Conservation (phyloP, 306 rosid genomes). For the Cajanus cajan region DNA sequence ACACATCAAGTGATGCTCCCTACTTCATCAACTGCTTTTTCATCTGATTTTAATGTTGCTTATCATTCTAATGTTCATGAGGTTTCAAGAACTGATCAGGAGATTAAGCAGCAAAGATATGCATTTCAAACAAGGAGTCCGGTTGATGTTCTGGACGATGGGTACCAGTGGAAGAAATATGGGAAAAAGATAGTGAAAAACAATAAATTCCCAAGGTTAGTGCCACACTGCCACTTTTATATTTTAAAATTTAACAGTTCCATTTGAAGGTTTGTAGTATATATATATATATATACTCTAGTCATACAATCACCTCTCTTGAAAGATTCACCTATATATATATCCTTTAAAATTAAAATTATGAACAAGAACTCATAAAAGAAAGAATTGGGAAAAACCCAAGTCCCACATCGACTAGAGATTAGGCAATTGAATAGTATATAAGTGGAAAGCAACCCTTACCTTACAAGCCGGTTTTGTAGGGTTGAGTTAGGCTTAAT, state of each 20-base stretch:
- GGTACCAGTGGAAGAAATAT: conserved; percentile 71
- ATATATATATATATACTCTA: background rate
- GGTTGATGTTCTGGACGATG: conserved; percentile 64
- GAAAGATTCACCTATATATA: too few relatives aligned
- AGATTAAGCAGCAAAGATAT: conserved; percentile 39
- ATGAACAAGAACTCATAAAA: too few relatives aligned
- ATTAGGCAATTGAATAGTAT: too few relatives aligned
- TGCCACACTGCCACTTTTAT: background rate
- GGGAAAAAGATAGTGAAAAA: conserved; percentile 59
- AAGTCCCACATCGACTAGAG: too few relatives aligned
- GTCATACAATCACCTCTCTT: background rate
- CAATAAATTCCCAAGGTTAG: conserved; percentile 57
- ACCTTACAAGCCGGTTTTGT: too few relatives aligned
- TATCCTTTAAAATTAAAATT: too few relatives aligned
- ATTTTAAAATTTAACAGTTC: background rate
- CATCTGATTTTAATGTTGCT: background rate
- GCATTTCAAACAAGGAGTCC: conserved; percentile 64
- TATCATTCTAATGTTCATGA: background rate
- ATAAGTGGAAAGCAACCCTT: too few relatives aligned
- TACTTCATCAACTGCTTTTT: background rate
- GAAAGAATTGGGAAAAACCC: too few relatives aligned
- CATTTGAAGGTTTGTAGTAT: background rate
- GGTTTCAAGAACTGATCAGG: background rate
- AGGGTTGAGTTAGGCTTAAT: too few relatives aligned
- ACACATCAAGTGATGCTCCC: conserved; percentile 29